phyloP scores from a whole-genome alignment of 1,284 basidiomycete species.

The Phaffia rhodozyma region DNA sequence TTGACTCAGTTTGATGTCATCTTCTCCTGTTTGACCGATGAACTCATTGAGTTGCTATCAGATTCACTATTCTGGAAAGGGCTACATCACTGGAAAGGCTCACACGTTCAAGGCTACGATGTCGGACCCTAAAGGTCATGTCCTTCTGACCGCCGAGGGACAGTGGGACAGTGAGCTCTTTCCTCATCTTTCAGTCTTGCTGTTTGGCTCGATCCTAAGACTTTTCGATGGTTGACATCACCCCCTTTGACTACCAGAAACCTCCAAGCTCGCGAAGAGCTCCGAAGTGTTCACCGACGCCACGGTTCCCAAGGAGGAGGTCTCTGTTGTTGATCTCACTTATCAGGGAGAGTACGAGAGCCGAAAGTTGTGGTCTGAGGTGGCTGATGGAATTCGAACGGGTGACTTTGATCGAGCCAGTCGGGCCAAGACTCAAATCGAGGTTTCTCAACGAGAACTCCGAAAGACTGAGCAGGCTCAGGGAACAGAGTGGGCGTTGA shows the following conservation, averaged over 20 bases:
- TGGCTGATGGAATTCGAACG: constrained; percentile 79
- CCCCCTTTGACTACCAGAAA: constrained; percentile 28
- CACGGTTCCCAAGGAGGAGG: constrained; percentile 49
- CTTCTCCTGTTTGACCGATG: neutral
- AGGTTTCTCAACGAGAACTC: constrained; percentile 85
- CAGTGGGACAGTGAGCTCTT: constrained; percentile 58
- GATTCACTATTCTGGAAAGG: constrained; percentile 91
- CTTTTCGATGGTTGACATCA: neutral
- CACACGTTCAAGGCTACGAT: constrained; percentile 83
- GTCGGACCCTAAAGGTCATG: constrained; percentile 34
- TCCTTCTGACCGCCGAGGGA: constrained; percentile 61
- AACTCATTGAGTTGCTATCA: constrained; percentile 20
- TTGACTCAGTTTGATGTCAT: neutral
- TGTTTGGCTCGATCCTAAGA: neutral
- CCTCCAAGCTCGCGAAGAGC: constrained; percentile 45
- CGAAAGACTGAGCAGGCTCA: constrained; percentile 69
- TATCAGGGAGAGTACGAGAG: constrained; percentile 75
- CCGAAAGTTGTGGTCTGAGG: constrained; percentile 70
- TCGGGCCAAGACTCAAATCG: constrained; percentile 79
- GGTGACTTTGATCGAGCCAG: constrained; percentile 88
- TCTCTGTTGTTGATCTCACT: constrained; percentile 49
- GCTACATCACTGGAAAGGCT: constrained; percentile 85
- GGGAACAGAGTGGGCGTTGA: constrained; percentile 60
- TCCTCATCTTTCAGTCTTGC: neutral
- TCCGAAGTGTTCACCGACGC: constrained; percentile 42